Evolutionary conservation across 2,329 filamentous ascomycete species (phyloP).

Genomic region (Sphaerulina musiva): DNA sequence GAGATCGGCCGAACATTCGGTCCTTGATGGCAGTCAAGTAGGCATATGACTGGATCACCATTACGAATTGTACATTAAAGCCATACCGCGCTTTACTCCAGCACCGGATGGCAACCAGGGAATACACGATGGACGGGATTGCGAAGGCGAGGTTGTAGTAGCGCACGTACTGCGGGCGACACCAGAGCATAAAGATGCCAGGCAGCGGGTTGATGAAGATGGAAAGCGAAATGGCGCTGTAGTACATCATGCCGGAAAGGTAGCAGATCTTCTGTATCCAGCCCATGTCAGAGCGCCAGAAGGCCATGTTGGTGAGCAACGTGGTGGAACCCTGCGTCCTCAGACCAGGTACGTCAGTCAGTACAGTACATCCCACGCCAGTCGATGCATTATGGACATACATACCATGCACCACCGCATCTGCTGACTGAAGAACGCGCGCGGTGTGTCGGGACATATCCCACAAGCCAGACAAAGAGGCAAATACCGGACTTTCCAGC

Average conservation of each 20-base stretch:
- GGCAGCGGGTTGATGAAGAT: conserved; percentile 40
- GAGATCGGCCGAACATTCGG: conserved; percentile 36
- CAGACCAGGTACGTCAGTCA: neutral
- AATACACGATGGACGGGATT: conserved; percentile 38
- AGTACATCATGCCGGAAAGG: conserved; percentile 39
- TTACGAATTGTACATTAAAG: conserved; percentile 41
- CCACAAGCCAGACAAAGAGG: conserved; percentile 40
- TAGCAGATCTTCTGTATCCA: conserved; percentile 41
- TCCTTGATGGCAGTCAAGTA: conserved; percentile 42
- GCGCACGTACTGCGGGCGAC: conserved; percentile 39
- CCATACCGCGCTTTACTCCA: conserved; percentile 40
- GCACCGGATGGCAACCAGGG: conserved; percentile 36
- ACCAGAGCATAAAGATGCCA: conserved; percentile 38
- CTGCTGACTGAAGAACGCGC: conserved; percentile 42
- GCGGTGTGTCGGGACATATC: conserved; percentile 40
- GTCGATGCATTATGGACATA: neutral
- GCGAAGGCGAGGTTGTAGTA: conserved; percentile 44
- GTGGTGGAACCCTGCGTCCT: conserved; percentile 34
- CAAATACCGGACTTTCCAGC: conserved; percentile 41
- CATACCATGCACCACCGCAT: conserved; percentile 39
- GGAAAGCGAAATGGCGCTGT: conserved; percentile 37
- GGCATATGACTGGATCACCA: conserved; percentile 40
- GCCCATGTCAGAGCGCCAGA: conserved; percentile 37
- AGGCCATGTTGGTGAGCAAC: conserved; percentile 38
- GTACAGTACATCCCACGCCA: neutral